These are phyloP conservation scores for Saprolegnia parasitica DNA, from an alignment of 352 stramenopile species.

Conservation along the genomic window DNA sequence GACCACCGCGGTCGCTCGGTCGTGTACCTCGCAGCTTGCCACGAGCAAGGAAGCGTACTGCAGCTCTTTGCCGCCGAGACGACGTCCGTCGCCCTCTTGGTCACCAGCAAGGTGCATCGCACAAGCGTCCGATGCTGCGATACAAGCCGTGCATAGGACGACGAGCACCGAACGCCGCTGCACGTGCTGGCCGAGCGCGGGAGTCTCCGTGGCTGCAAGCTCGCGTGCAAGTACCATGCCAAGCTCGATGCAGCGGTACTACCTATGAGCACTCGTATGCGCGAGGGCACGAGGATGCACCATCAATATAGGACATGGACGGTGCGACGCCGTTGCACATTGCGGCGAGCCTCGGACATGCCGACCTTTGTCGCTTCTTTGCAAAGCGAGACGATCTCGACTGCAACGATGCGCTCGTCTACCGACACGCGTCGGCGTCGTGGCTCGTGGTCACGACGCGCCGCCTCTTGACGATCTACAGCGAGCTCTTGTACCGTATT, in stretches of 20 bases:
- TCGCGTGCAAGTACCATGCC: conserved; percentile 40
- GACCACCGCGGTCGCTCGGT: conserved; percentile 43
- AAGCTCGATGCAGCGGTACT: conserved; percentile 36
- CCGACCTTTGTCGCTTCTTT: conserved; percentile 41
- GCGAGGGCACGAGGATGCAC: neutral
- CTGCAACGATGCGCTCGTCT: conserved; percentile 28
- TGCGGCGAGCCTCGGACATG: conserved; percentile 41
- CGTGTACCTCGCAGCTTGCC: conserved; percentile 43
- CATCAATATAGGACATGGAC: conserved; percentile 44
- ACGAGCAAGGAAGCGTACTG: conserved; percentile 41
- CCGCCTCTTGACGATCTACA: conserved; percentile 46
- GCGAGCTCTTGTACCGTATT: conserved; percentile 40
- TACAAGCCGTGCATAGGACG: conserved; percentile 34
- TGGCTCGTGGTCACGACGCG: conserved; percentile 44
- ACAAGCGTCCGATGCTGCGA: neutral
- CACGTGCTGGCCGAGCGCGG: conserved; percentile 47
- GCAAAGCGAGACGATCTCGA: conserved; percentile 31
- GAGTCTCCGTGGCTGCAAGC: conserved; percentile 40
- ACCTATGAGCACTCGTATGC: neutral
- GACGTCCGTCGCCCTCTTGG: neutral
- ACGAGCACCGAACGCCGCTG: conserved; percentile 40
- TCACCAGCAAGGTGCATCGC: conserved; percentile 30
- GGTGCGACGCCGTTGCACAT: conserved; percentile 45
- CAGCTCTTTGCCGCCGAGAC: conserved; percentile 34
- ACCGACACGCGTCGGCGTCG: neutral